Evolutionary conservation across 345 rosid species (phyloP).

Genomic region (Tarenaya hassleriana): DNA sequence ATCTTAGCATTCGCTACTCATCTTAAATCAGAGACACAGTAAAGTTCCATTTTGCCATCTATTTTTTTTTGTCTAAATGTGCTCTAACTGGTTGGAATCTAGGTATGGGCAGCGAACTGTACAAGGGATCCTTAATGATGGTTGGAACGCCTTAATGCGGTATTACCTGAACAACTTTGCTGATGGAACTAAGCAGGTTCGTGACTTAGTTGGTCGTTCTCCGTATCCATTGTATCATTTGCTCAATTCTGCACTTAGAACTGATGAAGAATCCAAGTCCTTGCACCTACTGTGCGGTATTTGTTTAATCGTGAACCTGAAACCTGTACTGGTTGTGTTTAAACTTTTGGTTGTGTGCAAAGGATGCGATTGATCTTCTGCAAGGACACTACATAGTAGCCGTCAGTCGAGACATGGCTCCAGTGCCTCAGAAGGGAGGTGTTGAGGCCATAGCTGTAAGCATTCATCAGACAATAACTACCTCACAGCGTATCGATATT

Average conservation of each 20-base stretch:
- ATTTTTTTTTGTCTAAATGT: background rate
- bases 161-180: conserved; percentile 89
- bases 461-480: conserved; percentile 3
- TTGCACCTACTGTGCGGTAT: too few relatives aligned
- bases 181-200: conserved; percentile 95
- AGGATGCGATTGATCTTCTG: conserved; percentile 86
- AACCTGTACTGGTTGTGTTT: background rate
- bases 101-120: conserved; percentile 83
- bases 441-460: conserved; percentile 85
- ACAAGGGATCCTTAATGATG: conserved; percentile 81
- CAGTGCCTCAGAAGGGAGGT: conserved; percentile 56
- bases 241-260: too few relatives aligned
- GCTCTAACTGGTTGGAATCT: conserved; percentile 21
- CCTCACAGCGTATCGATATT: conserved; percentile 4
- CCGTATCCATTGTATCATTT: too few relatives aligned
- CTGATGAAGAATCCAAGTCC: background rate
- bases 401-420: conserved; percentile 58
- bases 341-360: too few relatives aligned
- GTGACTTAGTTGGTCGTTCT: too few relatives aligned
- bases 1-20: too few relatives aligned
- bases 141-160: conserved; percentile 71
- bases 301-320: background rate
- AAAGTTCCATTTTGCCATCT: too few relatives aligned
- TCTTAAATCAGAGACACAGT: too few relatives aligned
- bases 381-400: conserved; percentile 88